These are phyloP conservation scores for Tothia fuscella DNA, from an alignment of 2,329 filamentous ascomycete species.

Conservation along the genomic window DNA sequence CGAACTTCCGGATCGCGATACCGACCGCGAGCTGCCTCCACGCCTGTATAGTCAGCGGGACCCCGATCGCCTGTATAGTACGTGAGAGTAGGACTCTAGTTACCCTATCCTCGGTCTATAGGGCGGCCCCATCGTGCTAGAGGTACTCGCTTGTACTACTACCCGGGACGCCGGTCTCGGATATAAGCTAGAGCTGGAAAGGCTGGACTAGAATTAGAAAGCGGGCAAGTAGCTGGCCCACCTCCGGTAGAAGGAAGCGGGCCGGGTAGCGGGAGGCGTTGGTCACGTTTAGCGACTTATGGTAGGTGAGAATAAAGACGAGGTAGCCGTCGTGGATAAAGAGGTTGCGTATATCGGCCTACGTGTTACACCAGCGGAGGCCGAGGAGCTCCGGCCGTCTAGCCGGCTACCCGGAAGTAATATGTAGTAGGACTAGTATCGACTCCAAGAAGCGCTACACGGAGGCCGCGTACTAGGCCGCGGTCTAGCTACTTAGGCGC, in stretches of 20 bases:
- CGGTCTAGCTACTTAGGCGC: neutral
- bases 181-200: neutral
- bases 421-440: no score
- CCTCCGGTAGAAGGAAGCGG: neutral
- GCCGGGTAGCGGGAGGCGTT: no score
- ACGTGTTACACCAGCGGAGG: neutral
- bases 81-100: neutral
- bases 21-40: neutral
- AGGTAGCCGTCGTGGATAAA: slow-evolving; percentile 1
- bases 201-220: no score
- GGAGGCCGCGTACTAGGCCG: neutral
- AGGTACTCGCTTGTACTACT: neutral
- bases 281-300: slow-evolving; percentile 5
- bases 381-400: neutral
- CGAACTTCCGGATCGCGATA: slow-evolving; percentile 3
- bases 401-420: neutral
- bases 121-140: neutral
- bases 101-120: neutral
- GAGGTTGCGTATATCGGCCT: neutral
- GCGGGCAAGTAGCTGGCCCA: neutral
- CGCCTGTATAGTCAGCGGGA: neutral
- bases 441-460: slow-evolving; percentile 4
- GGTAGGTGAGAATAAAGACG: slow-evolving; percentile 2
- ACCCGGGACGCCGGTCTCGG: no score
- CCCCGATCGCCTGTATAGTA: neutral